A percentile compares a stretch with the other conserved stretches of the same genome.
phyloP scores from a whole-genome alignment of 148 eudicot genomes.

The Suaeda aralocaspica region DNA sequence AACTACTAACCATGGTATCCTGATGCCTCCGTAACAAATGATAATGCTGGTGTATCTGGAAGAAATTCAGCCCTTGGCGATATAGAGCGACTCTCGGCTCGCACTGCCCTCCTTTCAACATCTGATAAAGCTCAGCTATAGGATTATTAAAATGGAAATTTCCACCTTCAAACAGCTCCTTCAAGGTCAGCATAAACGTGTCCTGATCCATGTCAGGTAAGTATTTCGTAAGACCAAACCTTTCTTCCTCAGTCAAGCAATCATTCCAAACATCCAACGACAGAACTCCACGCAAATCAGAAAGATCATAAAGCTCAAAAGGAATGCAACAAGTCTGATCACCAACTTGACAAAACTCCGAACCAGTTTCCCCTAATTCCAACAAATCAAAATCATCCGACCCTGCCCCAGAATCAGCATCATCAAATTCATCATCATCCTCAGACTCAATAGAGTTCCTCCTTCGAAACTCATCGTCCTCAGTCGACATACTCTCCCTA shows the following conservation, averaged over 20 bases:
- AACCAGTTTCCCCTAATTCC: slow-evolving; percentile 81
- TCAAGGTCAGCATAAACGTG: slow-evolving; percentile 65
- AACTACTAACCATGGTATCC: slow-evolving; percentile 58
- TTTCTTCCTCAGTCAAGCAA: slow-evolving; percentile 77
- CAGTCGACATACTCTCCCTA: slow-evolving; percentile 80
- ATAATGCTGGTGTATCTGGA: slow-evolving; percentile 70
- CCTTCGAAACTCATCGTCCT: slow-evolving; percentile 48
- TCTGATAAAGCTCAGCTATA: slow-evolving; percentile 48
- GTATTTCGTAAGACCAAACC: slow-evolving; percentile 65
- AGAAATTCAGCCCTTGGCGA: slow-evolving; percentile 68
- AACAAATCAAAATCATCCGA: slow-evolving; percentile 92
- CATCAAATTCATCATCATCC: slow-evolving; percentile 72
- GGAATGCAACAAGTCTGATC: slow-evolving; percentile 87
- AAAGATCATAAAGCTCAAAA: slow-evolving; percentile 76
- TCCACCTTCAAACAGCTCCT: slow-evolving; percentile 73
- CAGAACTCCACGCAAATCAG: slow-evolving; percentile 55
- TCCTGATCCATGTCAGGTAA: slow-evolving; percentile 96
- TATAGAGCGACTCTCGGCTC: slow-evolving; percentile 94
- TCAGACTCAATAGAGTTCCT: slow-evolving; percentile 48
- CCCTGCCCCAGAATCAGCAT: slow-evolving; percentile 96
- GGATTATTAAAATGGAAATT: slow-evolving; percentile 90
- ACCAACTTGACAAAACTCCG: slow-evolving; percentile 90
- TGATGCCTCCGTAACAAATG: slow-evolving; percentile 74
- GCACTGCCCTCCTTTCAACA: slow-evolving; percentile 91
- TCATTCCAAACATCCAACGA: slow-evolving; percentile 97